Evolutionary conservation across 495 filamentous ascomycete genomes (phyloP).

Genomic region (Aspergillus hancockii): DNA sequence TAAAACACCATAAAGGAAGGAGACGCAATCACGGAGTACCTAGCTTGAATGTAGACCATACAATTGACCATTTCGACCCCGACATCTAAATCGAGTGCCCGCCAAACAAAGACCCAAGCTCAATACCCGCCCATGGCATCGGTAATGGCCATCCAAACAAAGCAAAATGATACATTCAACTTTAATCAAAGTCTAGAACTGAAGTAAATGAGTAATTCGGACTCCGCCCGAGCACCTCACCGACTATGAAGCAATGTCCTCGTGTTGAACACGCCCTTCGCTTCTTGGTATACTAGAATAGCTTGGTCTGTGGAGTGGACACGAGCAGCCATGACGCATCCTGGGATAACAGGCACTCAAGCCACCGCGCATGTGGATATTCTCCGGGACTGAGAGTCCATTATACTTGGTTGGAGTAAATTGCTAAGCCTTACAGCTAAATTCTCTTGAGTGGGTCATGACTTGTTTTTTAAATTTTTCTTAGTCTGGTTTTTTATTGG

Average conservation of each 20-base stretch:
- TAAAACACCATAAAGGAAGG: too few species aligned
- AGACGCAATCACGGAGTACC: too few species aligned
- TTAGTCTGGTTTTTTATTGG: conserved; percentile 11
- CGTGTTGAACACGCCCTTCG: conserved; percentile 1
- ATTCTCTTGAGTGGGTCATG: conserved; percentile 16
- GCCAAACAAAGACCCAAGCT: too few species aligned
- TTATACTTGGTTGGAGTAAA: not conserved
- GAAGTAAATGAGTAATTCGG: conserved; percentile 1
- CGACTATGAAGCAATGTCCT: not conserved
- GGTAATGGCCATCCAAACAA: not conserved
- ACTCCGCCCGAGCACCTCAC: not conserved
- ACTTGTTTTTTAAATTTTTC: conserved; percentile 7
- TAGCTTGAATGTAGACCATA: too few species aligned
- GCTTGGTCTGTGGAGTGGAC: not conserved
- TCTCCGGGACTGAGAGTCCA: not conserved
- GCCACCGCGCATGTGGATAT: not conserved
- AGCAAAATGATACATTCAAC: not conserved
- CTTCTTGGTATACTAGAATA: not conserved
- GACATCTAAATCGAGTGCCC: too few species aligned
- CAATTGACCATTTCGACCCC: too few species aligned
- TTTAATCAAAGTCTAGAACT: not conserved
- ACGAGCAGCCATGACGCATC: conserved; percentile 3
- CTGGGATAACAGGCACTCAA: not conserved
- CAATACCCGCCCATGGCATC: too few species aligned
- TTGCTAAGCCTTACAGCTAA: conserved; percentile 12